Conservation (phyloP, 306 rosid species). For the Gillenia trifoliata region DNA sequence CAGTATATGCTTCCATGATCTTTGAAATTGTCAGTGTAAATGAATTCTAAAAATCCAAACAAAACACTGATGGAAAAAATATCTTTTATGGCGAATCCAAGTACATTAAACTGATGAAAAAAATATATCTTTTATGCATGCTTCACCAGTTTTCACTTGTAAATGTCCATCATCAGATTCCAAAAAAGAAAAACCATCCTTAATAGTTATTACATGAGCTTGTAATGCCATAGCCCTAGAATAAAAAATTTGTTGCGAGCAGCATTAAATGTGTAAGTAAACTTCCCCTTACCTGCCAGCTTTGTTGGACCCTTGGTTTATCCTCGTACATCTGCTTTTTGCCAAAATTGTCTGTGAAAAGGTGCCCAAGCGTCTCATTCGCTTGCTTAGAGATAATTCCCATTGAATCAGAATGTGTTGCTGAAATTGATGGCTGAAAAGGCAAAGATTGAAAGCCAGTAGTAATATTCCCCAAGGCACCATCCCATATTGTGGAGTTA, state of each 20-base stretch:
- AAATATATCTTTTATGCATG: neutral
- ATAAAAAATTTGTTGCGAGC: neutral
- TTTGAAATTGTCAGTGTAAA: neutral
- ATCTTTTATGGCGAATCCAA: neutral
- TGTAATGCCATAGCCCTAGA: neutral
- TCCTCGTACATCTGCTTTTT: constrained; percentile 29
- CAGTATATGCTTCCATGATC: neutral
- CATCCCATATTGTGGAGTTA: constrained; percentile 39
- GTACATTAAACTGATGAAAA: neutral
- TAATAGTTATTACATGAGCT: neutral
- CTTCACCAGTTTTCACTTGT: neutral
- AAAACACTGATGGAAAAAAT: neutral
- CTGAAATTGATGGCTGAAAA: constrained; percentile 46
- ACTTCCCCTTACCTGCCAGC: constrained; percentile 52
- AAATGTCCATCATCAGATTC: neutral
- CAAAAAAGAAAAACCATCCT: neutral
- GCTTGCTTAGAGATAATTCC: constrained; percentile 43
- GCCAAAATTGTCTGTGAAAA: constrained; percentile 27
- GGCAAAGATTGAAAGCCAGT: constrained; percentile 33
- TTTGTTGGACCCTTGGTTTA: constrained; percentile 38
- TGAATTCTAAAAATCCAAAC: neutral
- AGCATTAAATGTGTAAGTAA: neutral
- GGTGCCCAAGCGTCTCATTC: constrained; percentile 29
- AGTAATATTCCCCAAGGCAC: constrained; percentile 28
- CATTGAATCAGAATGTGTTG: constrained; percentile 25